Evolutionary conservation across 352 stramenopile species (phyloP).

Genomic region (Pythium periplocum): DNA sequence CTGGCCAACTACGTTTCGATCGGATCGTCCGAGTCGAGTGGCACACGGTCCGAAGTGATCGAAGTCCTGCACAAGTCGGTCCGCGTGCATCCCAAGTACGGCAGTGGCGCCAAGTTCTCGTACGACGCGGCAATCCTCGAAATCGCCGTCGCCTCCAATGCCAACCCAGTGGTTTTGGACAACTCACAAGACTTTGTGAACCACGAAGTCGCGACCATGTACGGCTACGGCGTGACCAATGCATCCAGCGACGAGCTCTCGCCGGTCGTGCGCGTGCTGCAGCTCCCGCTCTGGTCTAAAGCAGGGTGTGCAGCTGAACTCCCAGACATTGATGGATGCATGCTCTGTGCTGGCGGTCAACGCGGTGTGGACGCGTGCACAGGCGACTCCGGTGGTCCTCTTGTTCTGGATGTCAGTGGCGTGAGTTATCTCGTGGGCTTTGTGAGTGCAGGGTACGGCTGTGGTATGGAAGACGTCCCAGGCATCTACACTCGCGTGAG

Average conservation of each 20-base stretch:
- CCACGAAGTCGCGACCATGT: constrained; percentile 14
- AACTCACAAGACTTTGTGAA: constrained; percentile 5
- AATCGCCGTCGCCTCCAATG: constrained; percentile 4
- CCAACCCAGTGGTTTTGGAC: constrained; percentile 6
- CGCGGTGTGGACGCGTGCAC: constrained; percentile 19
- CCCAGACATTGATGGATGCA: constrained; percentile 9
- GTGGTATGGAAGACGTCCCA: constrained; percentile 11
- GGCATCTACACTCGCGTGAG: constrained; percentile 12
- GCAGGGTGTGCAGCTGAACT: constrained; percentile 1
- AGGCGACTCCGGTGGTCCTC: constrained; percentile 23
- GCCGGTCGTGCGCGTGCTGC: constrained; percentile 7
- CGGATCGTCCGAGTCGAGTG: constrained; percentile 4
- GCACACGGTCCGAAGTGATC: constrained; percentile 9
- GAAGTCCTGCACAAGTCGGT: constrained; percentile 1
- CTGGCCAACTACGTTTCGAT: constrained; percentile 7
- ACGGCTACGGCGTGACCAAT: constrained; percentile 23
- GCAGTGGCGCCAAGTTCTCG: neutral
- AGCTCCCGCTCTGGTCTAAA: constrained; percentile 12
- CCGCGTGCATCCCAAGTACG: constrained; percentile 11
- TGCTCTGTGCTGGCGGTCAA: constrained; percentile 23
- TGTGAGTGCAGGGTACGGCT: constrained; percentile 14
- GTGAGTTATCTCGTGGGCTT: constrained; percentile 6
- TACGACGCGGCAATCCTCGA: constrained; percentile 15
- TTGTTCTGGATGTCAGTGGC: constrained; percentile 5
- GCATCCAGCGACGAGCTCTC: constrained; percentile 8